phyloP scores from a whole-genome alignment of 805 yeast genomes.

The Candida vaughaniae region DNA sequence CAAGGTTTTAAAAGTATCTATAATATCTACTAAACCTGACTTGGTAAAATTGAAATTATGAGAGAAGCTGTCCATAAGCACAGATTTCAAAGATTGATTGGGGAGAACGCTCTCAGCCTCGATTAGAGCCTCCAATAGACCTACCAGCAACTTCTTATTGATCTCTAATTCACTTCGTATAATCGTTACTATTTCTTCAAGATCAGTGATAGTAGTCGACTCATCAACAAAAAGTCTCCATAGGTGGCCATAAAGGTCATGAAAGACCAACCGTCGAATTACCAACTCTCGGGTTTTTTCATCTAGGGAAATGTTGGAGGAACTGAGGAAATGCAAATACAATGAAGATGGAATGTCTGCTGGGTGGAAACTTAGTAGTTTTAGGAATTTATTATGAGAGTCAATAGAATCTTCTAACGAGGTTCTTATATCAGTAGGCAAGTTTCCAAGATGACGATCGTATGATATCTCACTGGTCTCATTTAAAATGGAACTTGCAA shows the following conservation, averaged over 20 bases:
- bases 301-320: constrained; percentile 18
- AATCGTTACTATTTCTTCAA: constrained; percentile 36
- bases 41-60: constrained; percentile 7
- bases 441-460: too few relatives aligned
- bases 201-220: constrained; percentile 29
- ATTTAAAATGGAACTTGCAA: constrained; percentile 8
- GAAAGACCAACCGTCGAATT: constrained; percentile 29
- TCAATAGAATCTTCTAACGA: constrained; percentile 27
- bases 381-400: constrained; percentile 25
- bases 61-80: constrained; percentile 9
- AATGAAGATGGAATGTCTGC: constrained; percentile 27
- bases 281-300: constrained; percentile 20
- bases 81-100: constrained; percentile 8
- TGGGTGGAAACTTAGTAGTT: constrained; percentile 33
- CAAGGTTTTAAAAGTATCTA: background rate
- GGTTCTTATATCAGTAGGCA: constrained; percentile 5
- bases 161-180: constrained; percentile 19
- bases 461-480: background rate
- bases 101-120: constrained; percentile 10
- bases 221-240: constrained; percentile 30
- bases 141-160: constrained; percentile 21
- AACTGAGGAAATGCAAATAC: constrained; percentile 20
- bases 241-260: constrained; percentile 26
- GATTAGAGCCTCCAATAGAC: constrained; percentile 24
- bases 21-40: background rate